Percentiles rank a stretch among this genome's conserved stretches.
Evolutionary conservation across 306 rosid species (phyloP).

Genomic region (Prunus davidiana): DNA sequence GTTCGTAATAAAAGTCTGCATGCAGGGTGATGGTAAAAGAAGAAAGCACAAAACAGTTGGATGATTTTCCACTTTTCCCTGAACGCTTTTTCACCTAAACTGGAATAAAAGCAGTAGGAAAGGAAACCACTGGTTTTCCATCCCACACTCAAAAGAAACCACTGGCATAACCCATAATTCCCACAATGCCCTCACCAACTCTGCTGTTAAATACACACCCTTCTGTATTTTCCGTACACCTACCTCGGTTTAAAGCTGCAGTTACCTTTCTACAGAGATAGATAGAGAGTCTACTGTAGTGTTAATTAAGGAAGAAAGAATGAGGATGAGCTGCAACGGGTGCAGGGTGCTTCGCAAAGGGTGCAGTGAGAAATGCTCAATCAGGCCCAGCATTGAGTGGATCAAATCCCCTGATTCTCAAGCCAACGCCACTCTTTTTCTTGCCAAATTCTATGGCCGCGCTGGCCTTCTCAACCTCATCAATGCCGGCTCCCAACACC

Average conservation of each 20-base stretch:
- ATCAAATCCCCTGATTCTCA: slow-evolving; percentile 55
- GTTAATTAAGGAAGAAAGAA: neutral
- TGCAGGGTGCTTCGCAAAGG: slow-evolving; percentile 74
- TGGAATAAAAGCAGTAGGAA: neutral
- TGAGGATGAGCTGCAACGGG: slow-evolving; percentile 73
- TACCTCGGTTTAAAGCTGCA: too few species aligned
- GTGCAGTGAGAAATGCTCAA: slow-evolving; percentile 47
- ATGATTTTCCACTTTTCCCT: slow-evolving; percentile 9
- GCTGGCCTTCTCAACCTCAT: slow-evolving; percentile 69
- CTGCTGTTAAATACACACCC: neutral
- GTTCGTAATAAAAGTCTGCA: slow-evolving; percentile 12
- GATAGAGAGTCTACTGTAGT: neutral
- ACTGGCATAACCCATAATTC: neutral
- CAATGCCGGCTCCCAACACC: slow-evolving; percentile 36
- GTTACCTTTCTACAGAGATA: neutral
- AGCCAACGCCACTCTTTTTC: slow-evolving; percentile 73
- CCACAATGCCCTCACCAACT: slow-evolving; percentile 10
- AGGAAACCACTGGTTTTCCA: neutral
- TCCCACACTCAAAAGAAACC: slow-evolving; percentile 4
- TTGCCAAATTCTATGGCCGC: slow-evolving; percentile 78
- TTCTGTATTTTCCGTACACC: neutral
- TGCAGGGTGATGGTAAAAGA: neutral
- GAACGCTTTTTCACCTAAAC: neutral
- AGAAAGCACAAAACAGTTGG: slow-evolving; percentile 11
- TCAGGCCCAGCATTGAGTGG: slow-evolving; percentile 66